These are phyloP conservation scores for Francoa sonchifolia DNA, from an alignment of 441 rosid genomes.

Conservation along the genomic window DNA sequence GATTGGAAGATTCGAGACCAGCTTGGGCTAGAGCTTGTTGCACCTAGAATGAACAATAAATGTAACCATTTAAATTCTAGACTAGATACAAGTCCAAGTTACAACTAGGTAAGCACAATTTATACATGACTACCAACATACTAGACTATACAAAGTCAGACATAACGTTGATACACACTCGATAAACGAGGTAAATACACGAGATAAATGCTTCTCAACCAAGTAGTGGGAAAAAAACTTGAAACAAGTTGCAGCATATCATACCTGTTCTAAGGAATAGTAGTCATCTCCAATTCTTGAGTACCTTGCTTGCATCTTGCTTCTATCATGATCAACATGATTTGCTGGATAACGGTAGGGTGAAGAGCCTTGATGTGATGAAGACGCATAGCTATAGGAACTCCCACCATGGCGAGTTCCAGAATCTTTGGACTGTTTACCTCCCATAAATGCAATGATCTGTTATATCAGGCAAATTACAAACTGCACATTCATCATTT, in stretches of 20 bases:
- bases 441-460: too few species aligned
- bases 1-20: conserved; percentile 19
- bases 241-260: neutral
- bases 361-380: conserved; percentile 12
- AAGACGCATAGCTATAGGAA: conserved; percentile 1
- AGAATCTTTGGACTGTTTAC: conserved; percentile 9
- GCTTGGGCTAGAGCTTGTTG: conserved; percentile 14
- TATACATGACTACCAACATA: neutral
- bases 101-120: too few species aligned
- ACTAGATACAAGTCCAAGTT: too few species aligned
- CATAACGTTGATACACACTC: too few species aligned
- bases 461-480: too few species aligned
- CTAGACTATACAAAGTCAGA: neutral
- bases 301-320: conserved; percentile 17
- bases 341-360: conserved; percentile 4
- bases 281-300: conserved; percentile 24
- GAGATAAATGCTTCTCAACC: neutral
- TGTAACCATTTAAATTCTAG: neutral
- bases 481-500: too few species aligned
- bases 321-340: conserved; percentile 11
- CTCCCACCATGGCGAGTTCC: neutral
- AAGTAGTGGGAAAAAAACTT: neutral
- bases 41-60: conserved; percentile 5
- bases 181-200: neutral
- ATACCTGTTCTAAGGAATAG: conserved; percentile 23